A percentile compares a stretch with the other conserved stretches of the same genome.
Evolutionary conservation across 2,329 filamentous ascomycete genomes (phyloP).

Genomic region (Plenodomus tracheiphilus): DNA sequence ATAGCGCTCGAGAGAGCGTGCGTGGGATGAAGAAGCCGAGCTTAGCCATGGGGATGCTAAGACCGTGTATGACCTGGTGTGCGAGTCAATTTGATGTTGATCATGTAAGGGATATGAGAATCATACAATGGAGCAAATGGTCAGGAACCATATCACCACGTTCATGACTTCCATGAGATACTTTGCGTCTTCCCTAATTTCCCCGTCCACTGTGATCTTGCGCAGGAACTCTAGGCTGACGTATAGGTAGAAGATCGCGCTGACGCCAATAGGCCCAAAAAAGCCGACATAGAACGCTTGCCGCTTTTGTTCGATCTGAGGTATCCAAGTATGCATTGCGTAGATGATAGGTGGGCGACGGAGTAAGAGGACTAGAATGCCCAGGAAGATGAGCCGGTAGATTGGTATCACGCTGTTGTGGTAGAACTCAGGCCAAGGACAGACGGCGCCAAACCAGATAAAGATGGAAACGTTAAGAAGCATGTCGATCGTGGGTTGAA

Average conservation of each 20-base stretch:
- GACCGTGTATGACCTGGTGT: slow-evolving; percentile 71
- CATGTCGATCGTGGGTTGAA: slow-evolving; percentile 96
- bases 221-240: slow-evolving; percentile 75
- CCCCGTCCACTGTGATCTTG: slow-evolving; percentile 60
- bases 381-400: slow-evolving; percentile 72
- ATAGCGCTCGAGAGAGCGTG: slow-evolving; percentile 59
- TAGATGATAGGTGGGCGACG: slow-evolving; percentile 78
- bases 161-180: slow-evolving; percentile 67
- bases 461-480: slow-evolving; percentile 87
- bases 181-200: slow-evolving; percentile 66
- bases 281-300: slow-evolving; percentile 89
- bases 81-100: not conserved
- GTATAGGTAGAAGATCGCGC: slow-evolving; percentile 88
- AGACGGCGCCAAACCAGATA: slow-evolving; percentile 74
- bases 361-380: slow-evolving; percentile 74
- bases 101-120: not conserved
- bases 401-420: slow-evolving; percentile 71
- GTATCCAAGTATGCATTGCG: slow-evolving; percentile 72
- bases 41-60: slow-evolving; percentile 78
- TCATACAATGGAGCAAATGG: slow-evolving; percentile 79
- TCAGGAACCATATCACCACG: slow-evolving; percentile 83
- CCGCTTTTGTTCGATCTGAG: slow-evolving; percentile 72
- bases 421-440: slow-evolving; percentile 75
- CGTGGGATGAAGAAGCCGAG: slow-evolving; percentile 64
- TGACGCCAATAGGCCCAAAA: slow-evolving; percentile 90